These are phyloP conservation scores for Rhodotorula babjevae DNA, from an alignment of 768 basidiomycete species.

Conservation along the genomic window DNA sequence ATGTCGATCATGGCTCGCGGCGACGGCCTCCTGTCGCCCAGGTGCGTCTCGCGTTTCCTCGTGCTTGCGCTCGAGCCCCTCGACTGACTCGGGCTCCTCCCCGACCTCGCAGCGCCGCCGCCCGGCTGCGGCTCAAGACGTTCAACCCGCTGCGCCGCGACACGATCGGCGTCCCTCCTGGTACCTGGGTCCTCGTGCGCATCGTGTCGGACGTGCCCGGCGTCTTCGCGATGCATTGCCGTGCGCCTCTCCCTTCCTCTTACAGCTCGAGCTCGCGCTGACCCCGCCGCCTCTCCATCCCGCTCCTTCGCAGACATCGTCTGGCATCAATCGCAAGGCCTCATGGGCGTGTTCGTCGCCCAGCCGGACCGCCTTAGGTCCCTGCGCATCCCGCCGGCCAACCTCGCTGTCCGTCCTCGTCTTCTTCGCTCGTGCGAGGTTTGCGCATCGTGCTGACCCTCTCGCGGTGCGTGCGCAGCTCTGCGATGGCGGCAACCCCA, in stretches of 20 bases:
- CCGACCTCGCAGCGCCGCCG: background rate
- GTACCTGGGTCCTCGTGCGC: constrained; percentile 1
- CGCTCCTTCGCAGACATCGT: background rate
- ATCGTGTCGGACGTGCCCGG: constrained; percentile 3
- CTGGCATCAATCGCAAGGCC: constrained; percentile 9
- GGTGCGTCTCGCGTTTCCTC: background rate
- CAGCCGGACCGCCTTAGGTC: background rate
- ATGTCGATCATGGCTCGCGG: constrained; percentile 1
- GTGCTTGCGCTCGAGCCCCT: too few species aligned
- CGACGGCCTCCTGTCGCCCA: background rate
- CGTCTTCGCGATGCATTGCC: constrained; percentile 6
- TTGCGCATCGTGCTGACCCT: background rate
- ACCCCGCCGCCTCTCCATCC: too few species aligned
- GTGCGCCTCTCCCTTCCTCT: background rate
- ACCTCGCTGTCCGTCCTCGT: constrained; percentile 6
- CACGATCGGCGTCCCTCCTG: constrained; percentile 7
- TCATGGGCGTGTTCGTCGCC: constrained; percentile 10
- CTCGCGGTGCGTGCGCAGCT: background rate
- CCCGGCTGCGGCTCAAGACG: background rate
- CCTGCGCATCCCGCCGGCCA: background rate
- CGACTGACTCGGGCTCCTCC: too few species aligned
- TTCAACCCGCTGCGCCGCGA: constrained; percentile 21
- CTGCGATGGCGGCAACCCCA: constrained; percentile 1
- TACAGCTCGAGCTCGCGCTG: background rate
- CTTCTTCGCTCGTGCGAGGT: background rate